A percentile compares a stretch with the other conserved stretches of the same genome.
Conservation (phyloP, 352 stramenopile species). For the Phytopythium boreale region DNA sequence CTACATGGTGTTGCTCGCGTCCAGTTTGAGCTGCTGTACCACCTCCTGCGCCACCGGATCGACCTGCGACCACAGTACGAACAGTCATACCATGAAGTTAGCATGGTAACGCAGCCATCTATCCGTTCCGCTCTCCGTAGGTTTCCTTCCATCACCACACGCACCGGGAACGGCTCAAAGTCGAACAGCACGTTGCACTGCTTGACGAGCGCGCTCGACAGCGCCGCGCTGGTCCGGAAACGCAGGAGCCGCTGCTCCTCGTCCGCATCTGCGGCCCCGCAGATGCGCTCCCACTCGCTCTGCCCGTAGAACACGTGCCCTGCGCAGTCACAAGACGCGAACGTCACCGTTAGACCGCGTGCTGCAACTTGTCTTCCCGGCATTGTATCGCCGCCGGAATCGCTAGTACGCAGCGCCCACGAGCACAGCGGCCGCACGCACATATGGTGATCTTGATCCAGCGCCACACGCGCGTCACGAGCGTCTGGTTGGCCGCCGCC, state of each 20-base stretch:
- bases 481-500: conserved; percentile 47
- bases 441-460: conserved; percentile 66
- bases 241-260: conserved; percentile 62
- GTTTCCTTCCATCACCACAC: background rate
- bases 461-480: conserved; percentile 60
- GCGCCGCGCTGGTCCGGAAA: conserved; percentile 69
- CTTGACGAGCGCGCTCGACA: conserved; percentile 53
- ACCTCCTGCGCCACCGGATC: conserved; percentile 55
- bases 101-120: background rate
- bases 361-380: background rate
- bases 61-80: conserved; percentile 30
- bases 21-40: conserved; percentile 43
- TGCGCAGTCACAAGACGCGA: conserved; percentile 13
- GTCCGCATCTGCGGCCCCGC: conserved; percentile 37
- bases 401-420: background rate
- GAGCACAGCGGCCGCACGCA: conserved; percentile 12
- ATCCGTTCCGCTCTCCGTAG: no score
- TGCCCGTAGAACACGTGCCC: conserved; percentile 59
- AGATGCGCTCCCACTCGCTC: conserved; percentile 77
- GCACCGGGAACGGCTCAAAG: conserved; percentile 64
- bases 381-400: background rate
- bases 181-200: conserved; percentile 83
- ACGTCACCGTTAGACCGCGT: background rate
- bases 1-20: conserved; percentile 48
- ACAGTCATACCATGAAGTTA: background rate